phyloP scores from a whole-genome alignment of 2,329 filamentous ascomycete species.

The Purpureocillium takamizusanense region DNA sequence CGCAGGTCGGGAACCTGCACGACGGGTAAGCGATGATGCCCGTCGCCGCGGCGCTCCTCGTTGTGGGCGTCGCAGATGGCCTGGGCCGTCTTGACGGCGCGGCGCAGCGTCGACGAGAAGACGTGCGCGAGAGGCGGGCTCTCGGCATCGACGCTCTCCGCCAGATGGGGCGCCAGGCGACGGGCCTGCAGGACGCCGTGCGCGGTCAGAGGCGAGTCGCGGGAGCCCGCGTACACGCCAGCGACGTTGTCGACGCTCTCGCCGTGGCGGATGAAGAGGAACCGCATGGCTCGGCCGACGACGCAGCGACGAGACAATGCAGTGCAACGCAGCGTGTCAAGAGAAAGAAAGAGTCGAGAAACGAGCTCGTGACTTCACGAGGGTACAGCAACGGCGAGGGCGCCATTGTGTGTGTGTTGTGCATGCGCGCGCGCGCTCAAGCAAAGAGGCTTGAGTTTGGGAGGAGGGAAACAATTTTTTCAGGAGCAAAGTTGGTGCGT shows the following conservation, averaged over 20 bases:
- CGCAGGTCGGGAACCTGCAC: constrained; percentile 39
- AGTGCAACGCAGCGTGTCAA: background rate
- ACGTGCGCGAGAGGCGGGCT: constrained; percentile 45
- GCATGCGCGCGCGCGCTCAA: too few species aligned
- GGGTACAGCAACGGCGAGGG: background rate
- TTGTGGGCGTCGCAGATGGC: constrained; percentile 51
- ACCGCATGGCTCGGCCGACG: constrained; percentile 17
- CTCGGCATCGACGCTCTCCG: too few species aligned
- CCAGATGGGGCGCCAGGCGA: constrained; percentile 57
- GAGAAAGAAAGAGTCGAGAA: background rate
- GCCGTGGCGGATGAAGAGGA: constrained; percentile 78
- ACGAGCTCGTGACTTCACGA: background rate
- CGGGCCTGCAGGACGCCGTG: constrained; percentile 76
- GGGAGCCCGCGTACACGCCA: constrained; percentile 67
- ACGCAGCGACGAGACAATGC: background rate
- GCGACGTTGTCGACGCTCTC: constrained; percentile 88
- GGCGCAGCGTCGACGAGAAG: constrained; percentile 70
- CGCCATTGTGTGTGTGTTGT: constrained; percentile 1
- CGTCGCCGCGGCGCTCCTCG: constrained; percentile 5
- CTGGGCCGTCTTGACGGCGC: constrained; percentile 63
- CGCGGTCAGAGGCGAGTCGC: constrained; percentile 71
- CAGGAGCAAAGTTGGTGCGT: too few species aligned
- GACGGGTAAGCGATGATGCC: constrained; percentile 5
- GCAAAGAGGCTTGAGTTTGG: background rate
- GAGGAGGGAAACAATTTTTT: background rate